phyloP scores from a whole-genome alignment of 495 filamentous ascomycete species.

The Aspergillus egyptiacus region DNA sequence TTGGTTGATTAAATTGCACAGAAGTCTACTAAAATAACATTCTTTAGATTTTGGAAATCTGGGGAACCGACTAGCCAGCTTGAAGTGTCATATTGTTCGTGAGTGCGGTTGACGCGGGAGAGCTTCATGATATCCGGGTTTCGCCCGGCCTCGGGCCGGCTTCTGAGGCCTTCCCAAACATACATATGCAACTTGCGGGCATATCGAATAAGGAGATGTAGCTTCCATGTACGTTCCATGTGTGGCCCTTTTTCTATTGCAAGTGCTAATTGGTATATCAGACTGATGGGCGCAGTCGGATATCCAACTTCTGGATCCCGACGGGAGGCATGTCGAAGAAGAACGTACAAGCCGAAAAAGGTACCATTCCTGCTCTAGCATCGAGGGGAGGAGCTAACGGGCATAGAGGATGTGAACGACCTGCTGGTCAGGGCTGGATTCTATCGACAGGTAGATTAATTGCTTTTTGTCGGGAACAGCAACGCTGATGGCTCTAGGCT shows the following conservation, averaged over 20 bases:
- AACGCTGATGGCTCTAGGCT: constrained; percentile 41
- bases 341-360: constrained; percentile 42
- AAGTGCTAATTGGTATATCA: constrained; percentile 14
- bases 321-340: constrained; percentile 63
- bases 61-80: too few relatives aligned
- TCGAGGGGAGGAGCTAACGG: background rate
- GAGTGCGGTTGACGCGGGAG: background rate
- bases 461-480: too few relatives aligned
- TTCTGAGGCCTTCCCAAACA: constrained; percentile 16
- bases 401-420: constrained; percentile 59
- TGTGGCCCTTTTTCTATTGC: background rate
- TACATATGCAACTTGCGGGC: constrained; percentile 15
- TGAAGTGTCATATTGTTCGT: background rate
- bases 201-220: constrained; percentile 16
- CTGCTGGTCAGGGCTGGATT: constrained; percentile 74
- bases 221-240: constrained; percentile 19
- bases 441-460: constrained; percentile 71
- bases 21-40: background rate
- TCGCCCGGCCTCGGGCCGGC: constrained; percentile 24
- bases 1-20: constrained; percentile 1
- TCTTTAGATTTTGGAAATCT: background rate
- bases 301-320: constrained; percentile 72
- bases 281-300: constrained; percentile 54
- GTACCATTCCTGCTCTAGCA: background rate
- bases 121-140: constrained; percentile 23